Evolutionary conservation across 371 early-diverging fungal species (phyloP).

Genomic region (Lichtheimia ramosa): DNA sequence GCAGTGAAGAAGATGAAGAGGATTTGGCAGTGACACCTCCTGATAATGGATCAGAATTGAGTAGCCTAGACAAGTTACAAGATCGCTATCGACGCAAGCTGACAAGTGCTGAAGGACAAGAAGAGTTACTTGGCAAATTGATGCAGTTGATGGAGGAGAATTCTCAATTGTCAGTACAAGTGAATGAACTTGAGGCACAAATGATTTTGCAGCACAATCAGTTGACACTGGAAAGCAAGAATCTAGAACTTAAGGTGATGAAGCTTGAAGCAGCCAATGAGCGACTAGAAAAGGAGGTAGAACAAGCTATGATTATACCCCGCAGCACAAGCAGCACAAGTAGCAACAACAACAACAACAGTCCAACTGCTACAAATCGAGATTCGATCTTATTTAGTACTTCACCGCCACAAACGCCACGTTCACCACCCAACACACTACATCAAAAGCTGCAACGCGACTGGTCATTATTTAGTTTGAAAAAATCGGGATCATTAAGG

Average conservation of each 20-base stretch:
- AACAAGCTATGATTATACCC: conserved; percentile 32
- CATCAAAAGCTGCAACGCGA: conserved; percentile 7
- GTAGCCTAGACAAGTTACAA: conserved; percentile 2
- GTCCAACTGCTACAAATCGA: neutral
- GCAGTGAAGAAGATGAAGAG: neutral
- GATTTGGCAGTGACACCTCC: neutral
- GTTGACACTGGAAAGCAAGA: conserved; percentile 36
- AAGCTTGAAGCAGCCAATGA: conserved; percentile 49
- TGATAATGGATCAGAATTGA: neutral
- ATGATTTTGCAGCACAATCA: conserved; percentile 41
- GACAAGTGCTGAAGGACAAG: conserved; percentile 12
- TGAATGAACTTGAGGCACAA: conserved; percentile 41
- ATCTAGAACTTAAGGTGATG: conserved; percentile 42
- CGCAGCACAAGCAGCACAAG: conserved; percentile 17
- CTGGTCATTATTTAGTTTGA: conserved; percentile 7
- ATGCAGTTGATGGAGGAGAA: conserved; percentile 38
- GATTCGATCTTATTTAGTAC: neutral
- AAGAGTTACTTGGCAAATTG: conserved; percentile 25
- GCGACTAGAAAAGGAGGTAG: conserved; percentile 50
- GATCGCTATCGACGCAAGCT: conserved; percentile 9
- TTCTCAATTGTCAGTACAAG: conserved; percentile 28
- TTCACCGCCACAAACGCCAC: conserved; percentile 22
- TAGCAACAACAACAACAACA: neutral
- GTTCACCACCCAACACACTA: conserved; percentile 4
- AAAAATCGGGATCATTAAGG: conserved; percentile 31